Evolutionary conservation across 1,284 basidiomycete genomes (phyloP).

Genomic region (Marasmius tenuissimus): DNA sequence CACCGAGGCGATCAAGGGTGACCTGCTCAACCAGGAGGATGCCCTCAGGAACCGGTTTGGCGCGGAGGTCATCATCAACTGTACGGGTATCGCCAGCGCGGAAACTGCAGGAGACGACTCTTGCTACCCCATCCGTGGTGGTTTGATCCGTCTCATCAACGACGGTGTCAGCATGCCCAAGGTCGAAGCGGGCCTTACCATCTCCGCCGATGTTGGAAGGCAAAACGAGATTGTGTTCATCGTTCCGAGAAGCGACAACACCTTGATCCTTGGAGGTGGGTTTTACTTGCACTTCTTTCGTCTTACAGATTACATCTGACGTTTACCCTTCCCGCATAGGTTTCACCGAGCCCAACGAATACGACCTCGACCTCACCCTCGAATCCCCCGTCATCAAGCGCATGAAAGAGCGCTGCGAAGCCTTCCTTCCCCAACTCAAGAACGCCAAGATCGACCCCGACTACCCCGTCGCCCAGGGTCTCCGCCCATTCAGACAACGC

Average conservation of each 20-base stretch:
- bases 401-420: slow-evolving; percentile 32
- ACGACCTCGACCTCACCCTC: slow-evolving; percentile 30
- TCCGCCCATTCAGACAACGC: slow-evolving; percentile 29
- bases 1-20: slow-evolving; percentile 27
- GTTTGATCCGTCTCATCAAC: slow-evolving; percentile 36
- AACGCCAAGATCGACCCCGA: slow-evolving; percentile 29
- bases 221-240: slow-evolving; percentile 33
- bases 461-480: slow-evolving; percentile 31
- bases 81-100: slow-evolving; percentile 30
- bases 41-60: slow-evolving; percentile 26
- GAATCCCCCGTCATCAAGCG: slow-evolving; percentile 32
- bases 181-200: slow-evolving; percentile 29
- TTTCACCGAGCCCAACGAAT: slow-evolving; percentile 27
- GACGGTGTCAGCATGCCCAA: slow-evolving; percentile 35
- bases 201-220: slow-evolving; percentile 23
- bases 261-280: slow-evolving; percentile 30
- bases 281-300: not conserved
- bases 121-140: slow-evolving; percentile 37
- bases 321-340: slow-evolving; percentile 7
- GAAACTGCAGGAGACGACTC: slow-evolving; percentile 31
- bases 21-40: slow-evolving; percentile 27
- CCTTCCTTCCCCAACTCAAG: slow-evolving; percentile 31
- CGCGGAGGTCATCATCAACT: slow-evolving; percentile 34
- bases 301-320: not conserved
- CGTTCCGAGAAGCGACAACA: slow-evolving; percentile 32